Base-by-base conservation (phyloP, 2,329 filamentous ascomycete genomes). In the Penicillium olsonii region DNA sequence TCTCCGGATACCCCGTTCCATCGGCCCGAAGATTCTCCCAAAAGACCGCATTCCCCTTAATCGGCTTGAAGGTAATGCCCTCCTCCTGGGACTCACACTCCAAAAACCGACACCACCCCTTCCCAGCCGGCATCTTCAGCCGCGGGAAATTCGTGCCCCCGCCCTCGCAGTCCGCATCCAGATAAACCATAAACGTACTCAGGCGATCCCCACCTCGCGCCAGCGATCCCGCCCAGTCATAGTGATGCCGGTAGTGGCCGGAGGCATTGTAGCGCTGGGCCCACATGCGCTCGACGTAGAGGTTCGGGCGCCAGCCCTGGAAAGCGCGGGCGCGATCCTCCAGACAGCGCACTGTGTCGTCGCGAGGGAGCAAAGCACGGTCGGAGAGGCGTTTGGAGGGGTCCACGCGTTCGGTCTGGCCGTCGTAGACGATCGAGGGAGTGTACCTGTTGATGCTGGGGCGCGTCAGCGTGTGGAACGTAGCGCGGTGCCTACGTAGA, bases 101-200 rank as follows among this genome's bases (percentile, higher is more conserved):
- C 19, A 85, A 59, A 55, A 83, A 84, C 44, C 73, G 66, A 65
- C 82, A 84, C 83, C 82, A 85, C 45, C 67, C 66, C 29, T 64
- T 56, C 18, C 70, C 74, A 14, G 48, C 47, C 27, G 78, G 78
- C 66, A 63, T 73, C 31, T 60, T 57, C 15, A 85, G 52, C 2
- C 78, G 67, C 4, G 82, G 82, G 48, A 85, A 85, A 57, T 84
- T 77, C 18, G 83, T 85, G 3, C 82, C 83, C 2, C 83, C 83
- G 1, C 83, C 83, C 14, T 71, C 71, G 53, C 80, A 81, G 39
- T 79, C 69, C 6, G 67, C 76, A 8, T 71, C 67, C 0, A 85
- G 63, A 59, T 84, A 85, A 1, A 85, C 82, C 81, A 85, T 84
- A 59, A 85, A 85, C 2, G 76, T 82, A 47, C 76, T 82, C 5